Base-by-base conservation (phyloP, 2,329 filamentous ascomycete species). In the Apiospora malaysiana region DNA sequence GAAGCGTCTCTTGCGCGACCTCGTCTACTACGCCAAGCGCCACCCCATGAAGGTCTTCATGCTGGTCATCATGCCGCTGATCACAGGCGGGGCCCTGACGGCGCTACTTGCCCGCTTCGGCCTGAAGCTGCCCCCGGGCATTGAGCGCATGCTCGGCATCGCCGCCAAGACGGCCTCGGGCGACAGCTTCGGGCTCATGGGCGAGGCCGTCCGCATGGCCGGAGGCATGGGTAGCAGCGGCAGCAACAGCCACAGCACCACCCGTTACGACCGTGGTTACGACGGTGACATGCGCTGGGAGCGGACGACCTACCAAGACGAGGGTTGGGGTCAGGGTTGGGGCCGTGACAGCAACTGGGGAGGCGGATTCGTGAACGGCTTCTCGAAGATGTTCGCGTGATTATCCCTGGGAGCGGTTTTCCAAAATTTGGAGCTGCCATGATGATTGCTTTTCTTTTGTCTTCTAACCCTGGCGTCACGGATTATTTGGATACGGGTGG, bases 41-140 rank as follows among this genome's bases (percentile, higher is more conserved):
- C 92, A 98, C 83, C 95, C 95, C 0, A 83, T 94, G 79, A 97
- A 97, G 83, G 93, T 97, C 66, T 93, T 98, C 84, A 86, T 93
- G 85, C 88, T 94, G 73, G 92, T 97, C 73, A 88, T 98, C 77
- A 90, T 98, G 88, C 95, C 95, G 12, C 87, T 98, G 71, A 85
- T 98, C 77, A 94, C 92, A 1, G 94, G 94, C 68, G 95, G 95
- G 43, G 92, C 93, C 40, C 83, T 98, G 75, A 91, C 91, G 10
- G 93, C 92, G 66, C 85, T 98, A 63, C 87, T 97, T 65, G 89
- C 89, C 47, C 90, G 91, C 78, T 93, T 98, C 81, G 95, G 95
- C 27, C 85, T 98, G 72, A 87, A 91, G 73, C 81, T 97, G 74
- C 95, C 95, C 0, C 85, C 86, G 6, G 82, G 85, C 16, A 78